A percentile compares a stretch with the other conserved stretches of the same genome.
These are phyloP conservation scores for Aphanomyces stellatus DNA, from an alignment of 352 stramenopile species.

Conservation along the genomic window DNA sequence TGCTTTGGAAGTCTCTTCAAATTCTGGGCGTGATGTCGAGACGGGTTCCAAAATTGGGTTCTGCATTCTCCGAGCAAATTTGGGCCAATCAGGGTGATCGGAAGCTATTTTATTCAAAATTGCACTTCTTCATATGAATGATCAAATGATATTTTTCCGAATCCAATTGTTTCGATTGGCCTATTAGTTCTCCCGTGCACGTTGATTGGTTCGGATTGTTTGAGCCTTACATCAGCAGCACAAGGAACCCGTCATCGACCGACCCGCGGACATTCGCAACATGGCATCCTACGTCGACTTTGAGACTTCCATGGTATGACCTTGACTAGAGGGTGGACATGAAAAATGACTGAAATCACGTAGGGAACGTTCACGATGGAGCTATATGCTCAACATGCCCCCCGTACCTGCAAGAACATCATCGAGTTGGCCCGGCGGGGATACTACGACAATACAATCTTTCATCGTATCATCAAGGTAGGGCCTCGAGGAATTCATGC, in stretches of 20 bases:
- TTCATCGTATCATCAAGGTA: constrained; percentile 92
- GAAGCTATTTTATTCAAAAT: too few species aligned
- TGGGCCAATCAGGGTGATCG: too few species aligned
- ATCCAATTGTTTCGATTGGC: not conserved
- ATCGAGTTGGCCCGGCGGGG: constrained; percentile 83
- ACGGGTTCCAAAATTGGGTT: too few species aligned
- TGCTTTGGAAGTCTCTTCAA: not conserved
- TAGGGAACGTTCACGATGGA: constrained; percentile 89
- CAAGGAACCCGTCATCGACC: not conserved
- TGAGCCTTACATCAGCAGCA: not conserved
- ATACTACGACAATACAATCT: constrained; percentile 95
- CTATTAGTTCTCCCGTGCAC: too few species aligned
- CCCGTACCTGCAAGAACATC: constrained; percentile 91
- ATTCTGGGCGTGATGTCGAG: not conserved
- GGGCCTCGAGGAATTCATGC: too few species aligned
- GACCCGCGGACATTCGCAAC: not conserved
- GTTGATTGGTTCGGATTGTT: not conserved
- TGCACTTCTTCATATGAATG: too few species aligned
- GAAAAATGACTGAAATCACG: not conserved
- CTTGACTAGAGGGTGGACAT: not conserved
- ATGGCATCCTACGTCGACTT: constrained; percentile 70
- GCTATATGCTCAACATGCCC: constrained; percentile 90
- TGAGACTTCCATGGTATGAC: constrained; percentile 67
- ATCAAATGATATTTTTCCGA: not conserved
- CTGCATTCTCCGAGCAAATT: too few species aligned